phyloP scores from a whole-genome alignment of 345 rosid species.

The Aethionema arabicum region DNA sequence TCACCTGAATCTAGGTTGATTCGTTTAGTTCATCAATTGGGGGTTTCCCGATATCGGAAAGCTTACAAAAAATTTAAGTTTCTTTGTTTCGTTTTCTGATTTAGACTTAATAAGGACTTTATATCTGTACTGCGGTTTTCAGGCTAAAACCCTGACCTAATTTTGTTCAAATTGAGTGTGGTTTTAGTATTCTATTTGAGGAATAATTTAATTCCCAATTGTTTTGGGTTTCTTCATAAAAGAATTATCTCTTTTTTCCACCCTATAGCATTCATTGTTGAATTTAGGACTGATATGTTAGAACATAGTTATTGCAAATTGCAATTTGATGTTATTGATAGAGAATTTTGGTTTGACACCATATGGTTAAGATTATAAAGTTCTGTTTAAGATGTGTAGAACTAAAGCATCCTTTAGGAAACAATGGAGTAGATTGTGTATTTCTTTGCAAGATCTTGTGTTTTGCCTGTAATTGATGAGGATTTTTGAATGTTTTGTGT shows the following conservation, averaged over 20 bases:
- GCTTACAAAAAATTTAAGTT: slow-evolving; percentile 4
- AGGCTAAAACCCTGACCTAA: slow-evolving; percentile 7
- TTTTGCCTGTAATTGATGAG: background rate
- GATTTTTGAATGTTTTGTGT: background rate
- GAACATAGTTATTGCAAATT: background rate
- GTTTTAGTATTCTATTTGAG: background rate
- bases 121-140: background rate
- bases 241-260: background rate
- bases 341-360: background rate
- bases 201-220: slow-evolving; percentile 8
- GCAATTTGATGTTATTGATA: background rate
- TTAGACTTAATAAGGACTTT: background rate
- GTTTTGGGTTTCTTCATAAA: background rate
- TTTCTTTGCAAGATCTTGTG: background rate
- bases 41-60: background rate
- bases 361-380: background rate
- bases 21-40: slow-evolving; percentile 3
- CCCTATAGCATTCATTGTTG: background rate
- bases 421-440: no score
- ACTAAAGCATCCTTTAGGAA: background rate
- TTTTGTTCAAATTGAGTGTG: background rate
- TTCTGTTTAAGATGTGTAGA: background rate
- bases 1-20: background rate
- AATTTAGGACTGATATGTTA: background rate
- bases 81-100: background rate